Percentiles rank a stretch among this genome's conserved stretches.
phyloP scores from a whole-genome alignment of 345 rosid species.

The Acer negundo region DNA sequence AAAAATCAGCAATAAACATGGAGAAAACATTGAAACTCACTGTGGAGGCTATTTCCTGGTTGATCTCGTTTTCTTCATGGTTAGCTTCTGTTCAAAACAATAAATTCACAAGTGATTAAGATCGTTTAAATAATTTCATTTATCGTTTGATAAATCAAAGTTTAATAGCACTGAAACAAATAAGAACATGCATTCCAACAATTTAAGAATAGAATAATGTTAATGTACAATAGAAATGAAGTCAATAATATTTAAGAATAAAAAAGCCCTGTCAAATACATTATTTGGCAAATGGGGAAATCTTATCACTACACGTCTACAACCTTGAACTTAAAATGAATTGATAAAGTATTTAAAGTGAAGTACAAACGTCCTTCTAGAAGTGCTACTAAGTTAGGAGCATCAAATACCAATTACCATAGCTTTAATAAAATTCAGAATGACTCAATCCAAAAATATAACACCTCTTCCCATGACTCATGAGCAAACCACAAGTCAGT shows the following conservation, averaged over 20 bases:
- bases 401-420: no score
- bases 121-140: neutral
- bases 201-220: neutral
- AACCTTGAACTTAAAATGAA: neutral
- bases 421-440: neutral
- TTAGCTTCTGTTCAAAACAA: slow-evolving; percentile 32
- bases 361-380: neutral
- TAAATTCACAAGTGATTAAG: neutral
- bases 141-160: neutral
- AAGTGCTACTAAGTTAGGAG: neutral
- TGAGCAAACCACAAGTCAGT: neutral
- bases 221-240: neutral
- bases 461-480: neutral
- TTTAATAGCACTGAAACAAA: neutral
- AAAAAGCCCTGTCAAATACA: neutral
- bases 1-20: neutral
- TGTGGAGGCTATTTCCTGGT: slow-evolving; percentile 23
- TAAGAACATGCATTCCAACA: neutral
- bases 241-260: neutral
- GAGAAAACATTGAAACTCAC: slow-evolving; percentile 38
- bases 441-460: neutral
- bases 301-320: neutral
- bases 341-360: neutral
- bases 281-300: neutral
- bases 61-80: slow-evolving; percentile 26